A percentile compares a stretch with the other conserved stretches of the same genome.
Conservation (phyloP, 2,329 filamentous ascomycete species). For the Penicillium sp. region DNA sequence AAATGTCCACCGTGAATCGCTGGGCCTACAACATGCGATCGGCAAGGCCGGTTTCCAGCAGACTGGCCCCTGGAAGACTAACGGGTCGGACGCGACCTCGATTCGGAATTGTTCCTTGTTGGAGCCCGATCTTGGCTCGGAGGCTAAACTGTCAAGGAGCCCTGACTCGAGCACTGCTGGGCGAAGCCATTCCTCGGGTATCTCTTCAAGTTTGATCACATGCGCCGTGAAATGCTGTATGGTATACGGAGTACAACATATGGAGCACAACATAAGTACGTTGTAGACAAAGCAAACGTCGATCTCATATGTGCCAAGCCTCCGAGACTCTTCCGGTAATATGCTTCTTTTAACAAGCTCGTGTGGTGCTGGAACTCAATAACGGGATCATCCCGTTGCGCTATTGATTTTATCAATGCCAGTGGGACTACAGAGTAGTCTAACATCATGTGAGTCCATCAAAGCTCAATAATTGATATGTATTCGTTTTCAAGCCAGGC, state of each 20-base stretch:
- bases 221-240: not conserved
- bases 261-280: no score
- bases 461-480: not conserved
- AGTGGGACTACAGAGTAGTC: not conserved
- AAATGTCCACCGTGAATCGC: not conserved
- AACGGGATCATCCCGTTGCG: conserved; percentile 2
- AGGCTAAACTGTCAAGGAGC: not conserved
- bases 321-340: not conserved
- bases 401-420: conserved; percentile 1
- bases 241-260: no score
- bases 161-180: not conserved
- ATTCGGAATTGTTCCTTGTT: not conserved
- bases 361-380: not conserved
- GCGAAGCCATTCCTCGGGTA: not conserved
- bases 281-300: not conserved
- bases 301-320: not conserved
- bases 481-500: no score
- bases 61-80: not conserved
- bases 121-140: not conserved
- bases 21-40: conserved; percentile 4
- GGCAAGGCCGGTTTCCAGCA: conserved; percentile 11
- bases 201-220: not conserved
- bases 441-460: not conserved
- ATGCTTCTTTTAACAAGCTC: not conserved
- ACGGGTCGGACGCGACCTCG: not conserved